Percentiles rank a stretch among this genome's conserved stretches.
phyloP scores from a whole-genome alignment of 257 asterid species.

The Osmanthus fragrans region DNA sequence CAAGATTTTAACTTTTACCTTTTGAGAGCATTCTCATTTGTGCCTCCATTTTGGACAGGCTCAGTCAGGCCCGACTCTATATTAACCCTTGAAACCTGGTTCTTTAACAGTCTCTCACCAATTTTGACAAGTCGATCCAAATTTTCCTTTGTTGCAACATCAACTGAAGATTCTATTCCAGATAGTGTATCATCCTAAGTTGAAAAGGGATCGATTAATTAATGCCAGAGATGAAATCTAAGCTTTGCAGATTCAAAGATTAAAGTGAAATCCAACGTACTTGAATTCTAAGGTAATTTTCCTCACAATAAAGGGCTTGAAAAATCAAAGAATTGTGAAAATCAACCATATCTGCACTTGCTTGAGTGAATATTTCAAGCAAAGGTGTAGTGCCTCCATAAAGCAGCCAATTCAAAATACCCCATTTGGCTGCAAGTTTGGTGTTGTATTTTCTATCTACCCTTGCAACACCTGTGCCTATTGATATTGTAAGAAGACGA shows the following conservation, averaged over 20 bases:
- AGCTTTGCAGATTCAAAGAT: background rate
- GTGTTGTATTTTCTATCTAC: slow-evolving; percentile 35
- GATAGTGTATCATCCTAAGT: slow-evolving; percentile 46
- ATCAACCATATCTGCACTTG: slow-evolving; percentile 61
- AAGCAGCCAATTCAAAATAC: slow-evolving; percentile 45
- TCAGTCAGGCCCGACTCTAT: slow-evolving; percentile 39
- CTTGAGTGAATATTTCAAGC: slow-evolving; percentile 50
- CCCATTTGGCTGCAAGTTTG: slow-evolving; percentile 49
- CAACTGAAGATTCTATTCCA: slow-evolving; percentile 46
- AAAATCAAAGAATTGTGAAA: slow-evolving; percentile 44
- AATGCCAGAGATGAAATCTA: background rate
- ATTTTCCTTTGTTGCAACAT: slow-evolving; percentile 48
- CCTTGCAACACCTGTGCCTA: slow-evolving; percentile 57
- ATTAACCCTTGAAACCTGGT: slow-evolving; percentile 44
- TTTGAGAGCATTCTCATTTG: slow-evolving; percentile 41
- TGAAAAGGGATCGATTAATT: background rate
- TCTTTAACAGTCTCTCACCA: slow-evolving; percentile 38
- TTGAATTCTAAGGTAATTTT: slow-evolving; percentile 58
- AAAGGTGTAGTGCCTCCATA: slow-evolving; percentile 45
- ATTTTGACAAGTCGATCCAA: slow-evolving; percentile 40
- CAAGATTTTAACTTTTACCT: slow-evolving; percentile 21
- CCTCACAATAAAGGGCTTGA: slow-evolving; percentile 39
- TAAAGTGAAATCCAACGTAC: slow-evolving; percentile 19
- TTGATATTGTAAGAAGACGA: slow-evolving; percentile 41
- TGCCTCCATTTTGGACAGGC: slow-evolving; percentile 44